Evolutionary conservation across 495 filamentous ascomycete genomes (phyloP).

Genomic region (Entonaema liquescens): DNA sequence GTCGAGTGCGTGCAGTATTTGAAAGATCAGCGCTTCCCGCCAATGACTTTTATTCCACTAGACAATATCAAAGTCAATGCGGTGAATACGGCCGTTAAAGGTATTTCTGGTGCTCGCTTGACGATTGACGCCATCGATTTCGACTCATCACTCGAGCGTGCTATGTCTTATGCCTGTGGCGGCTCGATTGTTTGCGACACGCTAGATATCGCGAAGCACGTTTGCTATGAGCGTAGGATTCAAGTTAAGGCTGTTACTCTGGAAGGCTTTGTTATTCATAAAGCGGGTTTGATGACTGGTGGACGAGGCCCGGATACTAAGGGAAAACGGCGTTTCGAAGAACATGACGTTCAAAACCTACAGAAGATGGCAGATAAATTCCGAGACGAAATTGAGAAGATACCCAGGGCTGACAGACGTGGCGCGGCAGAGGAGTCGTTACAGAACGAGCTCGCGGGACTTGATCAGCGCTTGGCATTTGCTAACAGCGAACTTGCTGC

Average conservation of each 20-base stretch:
- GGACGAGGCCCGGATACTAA: slow-evolving; percentile 78
- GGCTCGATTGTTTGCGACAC: slow-evolving; percentile 96
- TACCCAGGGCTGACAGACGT: slow-evolving; percentile 78
- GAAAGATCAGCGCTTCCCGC: slow-evolving; percentile 83
- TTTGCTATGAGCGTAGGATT: slow-evolving; percentile 84
- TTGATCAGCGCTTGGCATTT: slow-evolving; percentile 80
- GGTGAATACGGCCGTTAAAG: slow-evolving; percentile 88
- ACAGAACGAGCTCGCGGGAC: slow-evolving; percentile 78
- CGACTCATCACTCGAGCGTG: slow-evolving; percentile 83
- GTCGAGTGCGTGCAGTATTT: slow-evolving; percentile 95
- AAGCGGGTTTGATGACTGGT: slow-evolving; percentile 97
- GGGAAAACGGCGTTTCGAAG: slow-evolving; percentile 85
- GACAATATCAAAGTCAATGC: slow-evolving; percentile 96
- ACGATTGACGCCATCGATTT: slow-evolving; percentile 98
- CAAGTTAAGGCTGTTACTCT: slow-evolving; percentile 94
- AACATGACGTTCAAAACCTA: slow-evolving; percentile 84
- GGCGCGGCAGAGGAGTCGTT: slow-evolving; percentile 80
- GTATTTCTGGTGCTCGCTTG: slow-evolving; percentile 82
- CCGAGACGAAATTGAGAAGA: slow-evolving; percentile 71
- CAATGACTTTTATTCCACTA: slow-evolving; percentile 91
- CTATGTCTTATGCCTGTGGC: slow-evolving; percentile 93
- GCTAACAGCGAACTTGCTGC: slow-evolving; percentile 77
- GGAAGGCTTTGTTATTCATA: slow-evolving; percentile 93
- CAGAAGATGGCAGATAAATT: slow-evolving; percentile 72
- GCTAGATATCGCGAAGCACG: slow-evolving; percentile 81